Conservation (phyloP, 2,329 filamentous ascomycete species). For the Pestalotiopsis sp. region DNA sequence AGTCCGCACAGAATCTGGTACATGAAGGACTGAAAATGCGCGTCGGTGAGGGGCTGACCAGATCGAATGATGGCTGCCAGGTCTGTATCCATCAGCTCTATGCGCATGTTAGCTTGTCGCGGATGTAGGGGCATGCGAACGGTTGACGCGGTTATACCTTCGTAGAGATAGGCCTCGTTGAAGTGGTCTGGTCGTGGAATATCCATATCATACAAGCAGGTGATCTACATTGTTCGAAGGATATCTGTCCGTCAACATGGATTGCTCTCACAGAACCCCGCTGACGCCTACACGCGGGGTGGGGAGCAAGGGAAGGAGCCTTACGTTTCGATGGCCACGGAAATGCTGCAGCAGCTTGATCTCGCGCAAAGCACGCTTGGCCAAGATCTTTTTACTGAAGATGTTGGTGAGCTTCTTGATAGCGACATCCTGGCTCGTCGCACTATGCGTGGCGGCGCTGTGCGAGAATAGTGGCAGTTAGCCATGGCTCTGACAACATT, state of each 20-base stretch:
- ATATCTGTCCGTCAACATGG: constrained; percentile 36
- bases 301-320: constrained; percentile 26
- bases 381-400: constrained; percentile 99
- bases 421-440: constrained; percentile 90
- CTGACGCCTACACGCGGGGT: background rate
- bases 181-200: constrained; percentile 97
- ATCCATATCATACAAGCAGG: constrained; percentile 99
- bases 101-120: background rate
- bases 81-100: constrained; percentile 99
- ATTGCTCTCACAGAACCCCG: background rate
- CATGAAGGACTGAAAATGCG: constrained; percentile 99
- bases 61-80: constrained; percentile 97
- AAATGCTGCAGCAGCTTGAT: constrained; percentile 99
- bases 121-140: constrained; percentile 24
- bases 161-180: constrained; percentile 98
- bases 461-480: constrained; percentile 23
- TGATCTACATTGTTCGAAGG: constrained; percentile 68
- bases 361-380: constrained; percentile 95
- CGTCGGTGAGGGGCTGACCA: constrained; percentile 94
- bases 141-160: constrained; percentile 61
- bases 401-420: constrained; percentile 99
- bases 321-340: constrained; percentile 82
- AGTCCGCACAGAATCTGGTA: constrained; percentile 99
- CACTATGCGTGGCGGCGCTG: constrained; percentile 89
- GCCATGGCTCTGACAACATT: constrained; percentile 7